Evolutionary conservation across 176 grass and related monocot genomes (phyloP), one percentile per base, ranked within the genome.

Genomic region (Zoysia pacifica): DNA sequence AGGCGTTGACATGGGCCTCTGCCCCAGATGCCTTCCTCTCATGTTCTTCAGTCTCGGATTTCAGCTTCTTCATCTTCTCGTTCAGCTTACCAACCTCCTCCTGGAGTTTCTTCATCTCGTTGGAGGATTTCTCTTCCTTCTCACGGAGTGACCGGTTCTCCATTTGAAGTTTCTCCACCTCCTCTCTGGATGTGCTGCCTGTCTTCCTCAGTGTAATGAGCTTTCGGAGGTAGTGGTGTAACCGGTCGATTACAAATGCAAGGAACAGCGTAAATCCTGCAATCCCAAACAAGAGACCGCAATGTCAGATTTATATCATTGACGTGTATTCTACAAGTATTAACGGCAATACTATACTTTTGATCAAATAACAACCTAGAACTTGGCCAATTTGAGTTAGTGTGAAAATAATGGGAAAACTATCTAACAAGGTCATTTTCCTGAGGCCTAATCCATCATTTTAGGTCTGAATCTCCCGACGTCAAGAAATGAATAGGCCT

Each of bases 211-310:
- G 67, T 12, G 64, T 82, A 48, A 92, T 82, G 46, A 93, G 80
- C 74, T 97, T 98, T 43, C 38, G 81, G 47, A 89, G 74, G 58
- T 94, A 98, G 78, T 98, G 92, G 64, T 98, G 95, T 36, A 94
- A 60, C 66, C 90, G 80, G 70, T 98, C 88, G 9, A 98, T 98
- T 58, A 93, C 78, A 47, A 94, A 84, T 62, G 92, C 92, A 62
- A 97, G 85, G 72, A 97, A 97, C 3, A 97, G 83, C 1, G 87
- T 79, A 64, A 88, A 97, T 18, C 92, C 92, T 97, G 72, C 73
- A 87, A 70, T 13, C 28, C 28, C 28, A 73, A 64, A 37, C 44
- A n/a, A 55, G 65, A 85, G 36, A 48, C 5, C 13, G 50, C 7
- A 15, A 36, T 58, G 3, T 5, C 46, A 79, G n/a, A 41, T 44